These are phyloP conservation scores for Wickerhamomyces pijperi DNA, from an alignment of 805 yeast species.

Conservation along the genomic window DNA sequence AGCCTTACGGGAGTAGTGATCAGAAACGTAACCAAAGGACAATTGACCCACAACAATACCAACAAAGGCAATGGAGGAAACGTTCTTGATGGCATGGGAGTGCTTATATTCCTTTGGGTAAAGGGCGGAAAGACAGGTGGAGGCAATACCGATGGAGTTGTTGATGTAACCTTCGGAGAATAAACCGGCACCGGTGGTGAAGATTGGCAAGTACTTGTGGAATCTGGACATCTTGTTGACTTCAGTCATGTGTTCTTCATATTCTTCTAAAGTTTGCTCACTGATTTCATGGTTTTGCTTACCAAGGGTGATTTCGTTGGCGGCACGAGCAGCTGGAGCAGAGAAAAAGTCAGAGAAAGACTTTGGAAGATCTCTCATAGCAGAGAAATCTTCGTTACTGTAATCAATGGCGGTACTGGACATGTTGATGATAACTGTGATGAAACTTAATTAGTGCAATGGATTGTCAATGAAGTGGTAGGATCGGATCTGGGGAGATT, in stretches of 20 bases:
- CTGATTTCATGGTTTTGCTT: slow-evolving; percentile 9
- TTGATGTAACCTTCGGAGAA: slow-evolving; percentile 92
- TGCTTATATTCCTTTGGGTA: slow-evolving; percentile 53
- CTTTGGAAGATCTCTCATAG: slow-evolving; percentile 37
- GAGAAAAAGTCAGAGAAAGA: slow-evolving; percentile 24
- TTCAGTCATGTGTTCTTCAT: slow-evolving; percentile 5
- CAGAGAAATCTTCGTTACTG: not conserved
- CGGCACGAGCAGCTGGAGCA: slow-evolving; percentile 32
- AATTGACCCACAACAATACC: slow-evolving; percentile 89
- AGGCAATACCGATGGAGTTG: slow-evolving; percentile 70
- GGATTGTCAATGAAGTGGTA: too few relatives aligned
- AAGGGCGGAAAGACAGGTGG: slow-evolving; percentile 53
- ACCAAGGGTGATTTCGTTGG: slow-evolving; percentile 30
- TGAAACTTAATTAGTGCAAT: too few relatives aligned
- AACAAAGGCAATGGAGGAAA: slow-evolving; percentile 80
- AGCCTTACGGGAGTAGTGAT: slow-evolving; percentile 65
- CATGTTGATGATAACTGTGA: too few relatives aligned
- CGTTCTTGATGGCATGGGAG: slow-evolving; percentile 67
- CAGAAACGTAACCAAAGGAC: slow-evolving; percentile 70
- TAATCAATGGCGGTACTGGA: not conserved
- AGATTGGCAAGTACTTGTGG: slow-evolving; percentile 49
- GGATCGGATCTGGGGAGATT: too few relatives aligned
- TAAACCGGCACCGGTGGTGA: slow-evolving; percentile 84
- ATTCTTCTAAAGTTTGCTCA: slow-evolving; percentile 10
- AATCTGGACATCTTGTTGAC: slow-evolving; percentile 12